Percentiles rank a stretch among this genome's conserved stretches.
Conservation (phyloP, 148 eudicot genomes). For the Camellia sinensis region DNA sequence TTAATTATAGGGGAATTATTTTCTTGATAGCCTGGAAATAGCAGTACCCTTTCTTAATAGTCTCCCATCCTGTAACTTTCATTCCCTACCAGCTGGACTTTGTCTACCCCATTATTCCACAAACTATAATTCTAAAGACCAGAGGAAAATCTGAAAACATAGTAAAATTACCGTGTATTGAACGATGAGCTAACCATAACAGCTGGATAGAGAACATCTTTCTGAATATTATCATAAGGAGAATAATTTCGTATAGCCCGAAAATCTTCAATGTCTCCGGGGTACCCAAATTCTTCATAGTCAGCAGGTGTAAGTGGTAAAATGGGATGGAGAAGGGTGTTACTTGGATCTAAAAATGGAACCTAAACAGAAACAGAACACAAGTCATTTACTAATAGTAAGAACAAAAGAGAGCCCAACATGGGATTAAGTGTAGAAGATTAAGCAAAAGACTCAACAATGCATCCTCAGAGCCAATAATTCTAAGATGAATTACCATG, state of each 20-base stretch:
- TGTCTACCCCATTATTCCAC: not conserved
- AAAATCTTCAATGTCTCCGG: conserved; percentile 75
- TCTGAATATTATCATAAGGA: conserved; percentile 77
- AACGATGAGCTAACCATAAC: conserved; percentile 74
- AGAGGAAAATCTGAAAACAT: not conserved
- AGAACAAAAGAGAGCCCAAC: not conserved
- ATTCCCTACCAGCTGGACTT: not conserved
- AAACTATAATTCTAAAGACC: not conserved
- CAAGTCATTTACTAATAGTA: not conserved
- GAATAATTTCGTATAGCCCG: conserved; percentile 68
- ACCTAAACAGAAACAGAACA: conserved; percentile 44
- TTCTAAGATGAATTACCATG: not conserved
- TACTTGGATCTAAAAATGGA: conserved; percentile 84
- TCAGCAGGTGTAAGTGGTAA: conserved; percentile 75
- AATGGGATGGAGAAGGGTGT: conserved; percentile 74
- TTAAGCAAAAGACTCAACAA: not conserved
- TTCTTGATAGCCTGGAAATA: not conserved
- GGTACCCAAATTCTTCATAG: conserved; percentile 93
- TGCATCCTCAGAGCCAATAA: conserved; percentile 1
- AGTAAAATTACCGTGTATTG: conserved; percentile 57
- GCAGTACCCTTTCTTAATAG: not conserved
- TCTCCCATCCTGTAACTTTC: conserved; percentile 4
- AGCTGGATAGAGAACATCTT: conserved; percentile 70
- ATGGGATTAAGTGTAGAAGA: not conserved
- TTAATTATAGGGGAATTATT: not conserved